Evolutionary conservation across 176 grass and related monocot species (phyloP).

Genomic region (Triticum monococcum): DNA sequence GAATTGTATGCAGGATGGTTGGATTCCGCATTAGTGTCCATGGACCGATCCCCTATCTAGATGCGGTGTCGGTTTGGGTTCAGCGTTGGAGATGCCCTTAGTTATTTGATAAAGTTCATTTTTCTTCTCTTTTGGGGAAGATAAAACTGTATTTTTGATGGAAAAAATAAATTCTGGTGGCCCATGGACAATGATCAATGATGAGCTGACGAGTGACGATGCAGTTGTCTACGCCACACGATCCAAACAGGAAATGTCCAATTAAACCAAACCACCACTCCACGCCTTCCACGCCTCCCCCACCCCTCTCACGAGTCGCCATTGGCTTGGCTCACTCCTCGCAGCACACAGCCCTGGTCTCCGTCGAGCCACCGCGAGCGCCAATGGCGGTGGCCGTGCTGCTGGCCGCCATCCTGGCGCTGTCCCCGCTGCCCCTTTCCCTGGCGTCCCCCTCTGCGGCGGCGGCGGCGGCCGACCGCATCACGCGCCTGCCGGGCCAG

Average conservation of each 20-base stretch:
- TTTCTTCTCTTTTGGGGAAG: too few relatives aligned
- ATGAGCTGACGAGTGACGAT: background rate
- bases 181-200: background rate
- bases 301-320: background rate
- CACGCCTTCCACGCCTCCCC: conserved; percentile 28
- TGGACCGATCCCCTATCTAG: too few relatives aligned
- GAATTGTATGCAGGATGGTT: too few relatives aligned
- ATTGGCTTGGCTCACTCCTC: conserved; percentile 22
- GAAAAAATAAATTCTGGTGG: background rate
- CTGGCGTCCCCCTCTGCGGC: background rate
- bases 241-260: conserved; percentile 6
- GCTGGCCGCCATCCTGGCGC: conserved; percentile 27
- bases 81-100: too few relatives aligned
- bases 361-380: background rate
- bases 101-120: too few relatives aligned
- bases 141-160: background rate
- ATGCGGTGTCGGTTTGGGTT: too few relatives aligned
- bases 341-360: background rate
- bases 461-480: conserved; percentile 41
- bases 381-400: conserved; percentile 29
- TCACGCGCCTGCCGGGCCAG: conserved; percentile 73
- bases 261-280: background rate
- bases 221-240: background rate
- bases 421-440: background rate
- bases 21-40: too few relatives aligned